Percentiles rank a stretch among this genome's conserved stretches.
Conservation (phyloP, 31 red algal species). For the Asparagopsis taxiformis region DNA sequence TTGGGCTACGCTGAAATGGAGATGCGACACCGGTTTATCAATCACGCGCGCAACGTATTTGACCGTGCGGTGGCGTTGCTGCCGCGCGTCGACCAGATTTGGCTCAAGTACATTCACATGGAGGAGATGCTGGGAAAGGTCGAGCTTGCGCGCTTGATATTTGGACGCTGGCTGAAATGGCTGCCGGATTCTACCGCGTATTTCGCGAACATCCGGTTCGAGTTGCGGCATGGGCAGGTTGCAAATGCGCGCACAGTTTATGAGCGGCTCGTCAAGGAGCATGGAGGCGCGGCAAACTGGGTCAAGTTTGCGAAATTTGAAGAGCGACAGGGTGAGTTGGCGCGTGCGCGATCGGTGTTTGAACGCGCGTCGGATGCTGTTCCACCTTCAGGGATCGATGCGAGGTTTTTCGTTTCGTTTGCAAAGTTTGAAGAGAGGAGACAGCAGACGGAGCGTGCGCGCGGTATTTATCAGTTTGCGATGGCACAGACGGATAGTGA, state of each 20-base stretch:
- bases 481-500: slow-evolving; percentile 29
- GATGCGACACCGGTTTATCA: slow-evolving; percentile 77
- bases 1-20: slow-evolving; percentile 94
- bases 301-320: slow-evolving; percentile 80
- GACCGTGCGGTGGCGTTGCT: slow-evolving; percentile 86
- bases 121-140: slow-evolving; percentile 83
- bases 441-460: slow-evolving; percentile 60
- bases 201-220: slow-evolving; percentile 78
- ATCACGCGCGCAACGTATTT: slow-evolving; percentile 87
- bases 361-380: slow-evolving; percentile 53
- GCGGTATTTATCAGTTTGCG: slow-evolving; percentile 77
- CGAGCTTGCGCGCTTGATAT: slow-evolving; percentile 53
- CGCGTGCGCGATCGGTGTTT: slow-evolving; percentile 54
- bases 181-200: slow-evolving; percentile 65
- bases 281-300: slow-evolving; percentile 44
- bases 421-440: slow-evolving; percentile 78
- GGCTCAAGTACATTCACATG: slow-evolving; percentile 91
- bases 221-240: slow-evolving; percentile 59
- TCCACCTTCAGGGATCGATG: slow-evolving; percentile 3
- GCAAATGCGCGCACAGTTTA: slow-evolving; percentile 60
- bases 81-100: slow-evolving; percentile 77
- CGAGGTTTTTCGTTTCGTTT: slow-evolving; percentile 69
- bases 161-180: slow-evolving; percentile 90
- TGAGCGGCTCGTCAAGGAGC: slow-evolving; percentile 42
- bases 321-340: slow-evolving; percentile 38